Percentiles rank a stretch among this genome's conserved stretches.
Evolutionary conservation across 1,284 basidiomycete genomes (phyloP).

Genomic region (Somion occarium): DNA sequence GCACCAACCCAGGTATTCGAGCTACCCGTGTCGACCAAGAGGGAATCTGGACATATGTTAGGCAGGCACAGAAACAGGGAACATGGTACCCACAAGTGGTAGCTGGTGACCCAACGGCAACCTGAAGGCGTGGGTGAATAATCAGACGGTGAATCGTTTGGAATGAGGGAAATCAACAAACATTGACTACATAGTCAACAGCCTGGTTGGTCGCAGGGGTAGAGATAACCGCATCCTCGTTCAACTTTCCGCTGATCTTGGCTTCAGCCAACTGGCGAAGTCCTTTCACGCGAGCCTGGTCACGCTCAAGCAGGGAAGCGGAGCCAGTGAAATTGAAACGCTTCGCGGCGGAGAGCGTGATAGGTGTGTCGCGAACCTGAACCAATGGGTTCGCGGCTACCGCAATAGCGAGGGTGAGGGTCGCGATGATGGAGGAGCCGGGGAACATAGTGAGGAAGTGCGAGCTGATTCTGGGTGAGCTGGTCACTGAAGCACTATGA

Average conservation of each 20-base stretch:
- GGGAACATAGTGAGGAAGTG: conserved; percentile 11
- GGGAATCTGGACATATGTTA: conserved; percentile 17
- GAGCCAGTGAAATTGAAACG: conserved; percentile 43
- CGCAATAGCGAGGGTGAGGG: conserved; percentile 34
- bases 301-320: conserved; percentile 42
- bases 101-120: conserved; percentile 31
- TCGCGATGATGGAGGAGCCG: conserved; percentile 10
- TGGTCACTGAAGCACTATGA: background rate
- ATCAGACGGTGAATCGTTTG: background rate
- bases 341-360: conserved; percentile 46
- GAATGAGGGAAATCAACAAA: conserved; percentile 10
- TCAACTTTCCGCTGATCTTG: conserved; percentile 27
- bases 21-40: conserved; percentile 29
- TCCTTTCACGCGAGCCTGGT: conserved; percentile 46
- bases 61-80: background rate
- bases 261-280: conserved; percentile 35
- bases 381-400: conserved; percentile 43
- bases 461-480: conserved; percentile 6
- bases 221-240: conserved; percentile 32
- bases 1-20: conserved; percentile 72
- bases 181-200: conserved; percentile 27
- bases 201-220: conserved; percentile 36
- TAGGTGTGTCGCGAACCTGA: conserved; percentile 29
- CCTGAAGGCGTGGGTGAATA: conserved; percentile 11
- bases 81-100: conserved; percentile 25